Evolutionary conservation across 1,284 basidiomycete species (phyloP).

Genomic region (Rugosomyces carneus): DNA sequence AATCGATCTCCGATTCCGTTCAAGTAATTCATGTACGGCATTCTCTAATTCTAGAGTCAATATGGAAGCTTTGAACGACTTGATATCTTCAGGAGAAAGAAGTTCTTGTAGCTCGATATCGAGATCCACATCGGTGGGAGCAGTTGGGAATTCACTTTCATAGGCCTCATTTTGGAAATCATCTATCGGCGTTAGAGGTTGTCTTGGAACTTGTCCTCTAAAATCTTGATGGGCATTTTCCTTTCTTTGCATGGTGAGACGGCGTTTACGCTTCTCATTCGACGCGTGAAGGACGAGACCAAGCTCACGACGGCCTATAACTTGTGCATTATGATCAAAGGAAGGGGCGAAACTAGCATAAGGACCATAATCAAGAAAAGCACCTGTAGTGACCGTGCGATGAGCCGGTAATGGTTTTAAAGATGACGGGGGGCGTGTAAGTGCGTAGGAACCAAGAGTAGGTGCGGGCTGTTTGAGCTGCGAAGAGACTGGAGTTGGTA

Average conservation of each 20-base stretch:
- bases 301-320: slow-evolving; percentile 54
- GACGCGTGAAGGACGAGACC: slow-evolving; percentile 49
- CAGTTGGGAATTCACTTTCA: not conserved
- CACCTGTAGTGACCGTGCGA: slow-evolving; percentile 51
- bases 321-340: slow-evolving; percentile 66
- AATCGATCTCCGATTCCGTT: slow-evolving; percentile 57
- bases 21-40: slow-evolving; percentile 60
- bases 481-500: slow-evolving; percentile 50
- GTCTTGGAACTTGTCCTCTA: slow-evolving; percentile 20
- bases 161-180: slow-evolving; percentile 1
- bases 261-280: slow-evolving; percentile 30
- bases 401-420: slow-evolving; percentile 37
- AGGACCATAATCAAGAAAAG: slow-evolving; percentile 71
- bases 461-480: slow-evolving; percentile 26
- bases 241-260: slow-evolving; percentile 20
- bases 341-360: slow-evolving; percentile 69
- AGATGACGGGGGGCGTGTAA: slow-evolving; percentile 33
- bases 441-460: slow-evolving; percentile 39
- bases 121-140: slow-evolving; percentile 17
- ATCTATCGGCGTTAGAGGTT: not conserved
- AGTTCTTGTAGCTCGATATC: slow-evolving; percentile 43
- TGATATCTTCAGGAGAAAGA: slow-evolving; percentile 47
- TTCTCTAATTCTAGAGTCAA: slow-evolving; percentile 57
- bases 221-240: slow-evolving; percentile 20
- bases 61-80: slow-evolving; percentile 50